These are phyloP conservation scores for Sequoia sempervirens DNA, from an alignment of 75 land plant genomes.

Conservation along the genomic window DNA sequence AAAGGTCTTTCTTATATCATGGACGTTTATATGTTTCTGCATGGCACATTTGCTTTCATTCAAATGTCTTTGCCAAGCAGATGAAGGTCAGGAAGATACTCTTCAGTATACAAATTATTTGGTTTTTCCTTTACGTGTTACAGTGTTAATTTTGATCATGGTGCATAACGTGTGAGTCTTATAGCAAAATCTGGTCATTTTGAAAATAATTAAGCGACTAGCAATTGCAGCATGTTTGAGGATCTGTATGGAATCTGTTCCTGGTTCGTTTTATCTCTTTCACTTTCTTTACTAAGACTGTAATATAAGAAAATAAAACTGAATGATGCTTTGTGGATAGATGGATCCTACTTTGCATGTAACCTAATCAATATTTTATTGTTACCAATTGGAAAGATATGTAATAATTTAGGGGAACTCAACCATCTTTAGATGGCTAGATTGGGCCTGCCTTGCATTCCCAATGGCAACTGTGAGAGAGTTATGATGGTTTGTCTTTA, in stretches of 20 bases:
- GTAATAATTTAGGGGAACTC: neutral
- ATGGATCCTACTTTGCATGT: neutral
- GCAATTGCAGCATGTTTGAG: neutral
- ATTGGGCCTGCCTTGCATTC: neutral
- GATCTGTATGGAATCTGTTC: neutral
- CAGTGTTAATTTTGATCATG: neutral
- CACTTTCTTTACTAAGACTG: neutral
- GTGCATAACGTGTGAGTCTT: neutral
- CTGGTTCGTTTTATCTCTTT: neutral
- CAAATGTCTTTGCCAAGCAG: slow-evolving; percentile 97
- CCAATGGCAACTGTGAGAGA: neutral
- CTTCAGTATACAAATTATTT: neutral
- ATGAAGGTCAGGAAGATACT: slow-evolving; percentile 63
- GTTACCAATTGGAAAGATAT: neutral
- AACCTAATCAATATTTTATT: neutral
- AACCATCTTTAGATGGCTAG: neutral
- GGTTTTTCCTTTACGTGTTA: slow-evolving; percentile 6
- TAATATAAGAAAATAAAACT: neutral
- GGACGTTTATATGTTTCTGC: slow-evolving; percentile 96
- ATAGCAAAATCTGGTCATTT: neutral
- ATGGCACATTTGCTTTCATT: slow-evolving; percentile 97
- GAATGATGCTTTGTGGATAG: neutral
- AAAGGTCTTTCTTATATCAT: slow-evolving; percentile 96
- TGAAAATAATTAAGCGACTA: neutral
- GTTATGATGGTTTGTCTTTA: neutral